A percentile compares a stretch with the other conserved stretches of the same genome.
phyloP scores from a whole-genome alignment of 2,329 filamentous ascomycete species.

The Myriosclerotinia scirpicola region DNA sequence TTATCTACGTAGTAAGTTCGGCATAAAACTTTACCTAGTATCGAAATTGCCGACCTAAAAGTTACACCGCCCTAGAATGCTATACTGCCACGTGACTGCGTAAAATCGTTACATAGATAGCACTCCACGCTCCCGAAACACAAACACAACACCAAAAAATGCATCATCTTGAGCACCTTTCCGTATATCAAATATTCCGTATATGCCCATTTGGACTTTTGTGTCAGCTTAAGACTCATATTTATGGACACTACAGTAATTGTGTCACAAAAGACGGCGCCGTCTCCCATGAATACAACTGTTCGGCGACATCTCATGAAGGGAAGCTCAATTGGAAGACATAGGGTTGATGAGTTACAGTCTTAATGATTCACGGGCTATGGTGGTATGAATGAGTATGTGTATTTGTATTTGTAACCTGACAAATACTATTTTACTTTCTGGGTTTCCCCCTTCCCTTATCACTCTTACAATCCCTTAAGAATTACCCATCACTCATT shows the following conservation, averaged over 20 bases:
- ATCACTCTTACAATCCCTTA: background rate
- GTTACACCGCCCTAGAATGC: conserved; percentile 12
- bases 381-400: background rate
- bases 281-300: background rate
- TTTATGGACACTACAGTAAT: background rate
- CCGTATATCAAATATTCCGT: background rate
- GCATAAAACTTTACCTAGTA: background rate
- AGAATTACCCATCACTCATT: background rate
- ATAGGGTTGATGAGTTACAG: background rate
- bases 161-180: conserved; percentile 19
- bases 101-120: no score
- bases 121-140: background rate
- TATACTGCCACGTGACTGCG: no score
- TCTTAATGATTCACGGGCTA: background rate
- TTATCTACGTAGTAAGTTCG: background rate
- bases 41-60: conserved; percentile 2
- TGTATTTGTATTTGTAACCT: background rate
- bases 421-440: background rate
- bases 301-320: background rate
- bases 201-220: conserved; percentile 2
- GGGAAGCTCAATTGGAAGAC: no score
- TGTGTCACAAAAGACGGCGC: background rate
- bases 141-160: conserved; percentile 13
- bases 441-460: background rate
- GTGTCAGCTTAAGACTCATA: background rate